Evolutionary conservation across 495 filamentous ascomycete genomes (phyloP).

Genomic region (Xylaria flabelliformis): DNA sequence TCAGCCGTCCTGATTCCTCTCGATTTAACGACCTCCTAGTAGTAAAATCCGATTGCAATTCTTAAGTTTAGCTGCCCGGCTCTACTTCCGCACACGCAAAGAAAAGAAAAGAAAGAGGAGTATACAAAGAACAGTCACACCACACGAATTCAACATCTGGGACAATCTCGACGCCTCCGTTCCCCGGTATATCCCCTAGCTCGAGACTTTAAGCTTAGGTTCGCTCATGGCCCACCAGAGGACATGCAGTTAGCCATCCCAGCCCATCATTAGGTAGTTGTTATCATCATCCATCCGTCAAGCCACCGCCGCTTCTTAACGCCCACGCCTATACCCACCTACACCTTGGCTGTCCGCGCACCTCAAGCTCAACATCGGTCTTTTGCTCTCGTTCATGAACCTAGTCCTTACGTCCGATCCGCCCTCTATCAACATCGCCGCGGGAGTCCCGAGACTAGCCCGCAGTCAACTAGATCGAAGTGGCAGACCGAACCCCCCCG

Average conservation of each 20-base stretch:
- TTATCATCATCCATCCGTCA: slow-evolving; percentile 28
- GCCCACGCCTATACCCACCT: background rate
- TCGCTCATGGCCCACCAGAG: slow-evolving; percentile 31
- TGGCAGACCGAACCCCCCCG: slow-evolving; percentile 53
- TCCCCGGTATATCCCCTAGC: slow-evolving; percentile 20
- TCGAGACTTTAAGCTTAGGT: slow-evolving; percentile 13
- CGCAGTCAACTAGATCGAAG: slow-evolving; percentile 47
- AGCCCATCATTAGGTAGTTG: slow-evolving; percentile 27
- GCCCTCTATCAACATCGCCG: slow-evolving; percentile 14
- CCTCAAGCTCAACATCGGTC: background rate
- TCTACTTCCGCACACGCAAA: background rate
- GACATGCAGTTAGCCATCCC: slow-evolving; percentile 40
- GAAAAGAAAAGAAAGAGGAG: slow-evolving; percentile 7
- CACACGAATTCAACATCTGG: background rate
- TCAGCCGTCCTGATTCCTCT: slow-evolving; percentile 6
- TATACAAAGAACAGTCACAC: background rate
- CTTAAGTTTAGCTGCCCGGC: background rate
- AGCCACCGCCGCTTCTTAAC: slow-evolving; percentile 31
- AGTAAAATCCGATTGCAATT: background rate
- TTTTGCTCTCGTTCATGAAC: background rate
- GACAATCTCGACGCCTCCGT: slow-evolving; percentile 4
- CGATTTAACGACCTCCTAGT: background rate
- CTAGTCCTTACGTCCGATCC: background rate
- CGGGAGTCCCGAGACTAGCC: slow-evolving; percentile 35
- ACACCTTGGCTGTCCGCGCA: background rate